Conservation (phyloP, 768 basidiomycete species). For the Boletus rubropictus region DNA sequence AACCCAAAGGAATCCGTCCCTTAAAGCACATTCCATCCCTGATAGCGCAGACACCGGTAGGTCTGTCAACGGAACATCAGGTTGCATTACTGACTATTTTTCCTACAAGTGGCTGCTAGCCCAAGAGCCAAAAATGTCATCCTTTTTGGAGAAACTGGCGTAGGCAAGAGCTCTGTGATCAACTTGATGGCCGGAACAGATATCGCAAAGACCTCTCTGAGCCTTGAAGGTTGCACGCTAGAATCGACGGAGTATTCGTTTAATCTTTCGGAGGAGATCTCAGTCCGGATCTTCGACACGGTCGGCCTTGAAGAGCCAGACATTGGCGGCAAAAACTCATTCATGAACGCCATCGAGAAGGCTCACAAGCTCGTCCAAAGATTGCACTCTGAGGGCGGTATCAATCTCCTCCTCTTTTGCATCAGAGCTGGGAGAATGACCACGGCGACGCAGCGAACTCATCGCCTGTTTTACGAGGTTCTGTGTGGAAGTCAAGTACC, state of each 20-base stretch:
- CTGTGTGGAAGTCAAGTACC: conserved; percentile 7
- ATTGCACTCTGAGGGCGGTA: conserved; percentile 2
- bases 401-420: conserved; percentile 16
- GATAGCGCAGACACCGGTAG: too few species aligned
- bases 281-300: conserved; percentile 1
- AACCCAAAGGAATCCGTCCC: too few species aligned
- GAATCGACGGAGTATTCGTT: not conserved
- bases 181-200: conserved; percentile 2
- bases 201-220: not conserved
- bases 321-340: not conserved
- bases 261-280: not conserved
- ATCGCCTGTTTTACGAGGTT: too few species aligned
- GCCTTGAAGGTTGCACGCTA: conserved; percentile 2
- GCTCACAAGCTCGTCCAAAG: conserved; percentile 4
- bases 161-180: too few species aligned
- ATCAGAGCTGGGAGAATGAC: conserved; percentile 8
- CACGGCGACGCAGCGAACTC: not conserved
- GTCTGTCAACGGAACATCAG: too few species aligned
- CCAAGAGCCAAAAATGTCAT: not conserved
- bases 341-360: conserved; percentile 8
- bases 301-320: too few species aligned
- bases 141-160: conserved; percentile 11
- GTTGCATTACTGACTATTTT: too few species aligned
- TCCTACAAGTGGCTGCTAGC: too few species aligned
- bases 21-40: too few species aligned